Evolutionary conservation across 2,329 filamentous ascomycete species (phyloP), one percentile per base, ranked within the genome.

Genomic region (Alternaria ventricosa): DNA sequence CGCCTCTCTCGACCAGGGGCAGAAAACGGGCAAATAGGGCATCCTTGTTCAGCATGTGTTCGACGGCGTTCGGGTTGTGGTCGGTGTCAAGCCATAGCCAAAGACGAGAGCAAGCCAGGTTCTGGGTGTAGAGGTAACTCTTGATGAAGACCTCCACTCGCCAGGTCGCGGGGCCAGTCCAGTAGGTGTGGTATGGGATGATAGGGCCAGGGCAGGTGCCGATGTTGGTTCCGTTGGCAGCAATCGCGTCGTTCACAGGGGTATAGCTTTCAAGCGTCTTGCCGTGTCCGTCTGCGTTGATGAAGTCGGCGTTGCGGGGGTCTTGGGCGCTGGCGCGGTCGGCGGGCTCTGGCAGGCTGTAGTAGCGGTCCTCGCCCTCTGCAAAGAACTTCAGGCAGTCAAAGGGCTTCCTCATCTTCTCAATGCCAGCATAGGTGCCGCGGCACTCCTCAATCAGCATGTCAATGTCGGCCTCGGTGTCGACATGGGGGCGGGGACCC

Each of bases 91-190:
- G 78, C 86, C 86, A 87, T 5, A 87, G 71, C 76, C 81, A 85
- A 7, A 87, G 77, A 30, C 84, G 80, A 30, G 83, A 85, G 70
- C 86, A 87, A 10, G 86, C 83, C 25, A 87, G 74, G 63, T 87
- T 87, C 64, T 87, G 86, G 1, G 85, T 87, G 71, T 87, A 84
- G 1, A 87, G 81, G 69, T 87, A 86, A 58, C 83, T 84, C 77
- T 87, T 87, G 78, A 87, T 78, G 67, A 87, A 87, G 28, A 85
- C 78, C 67, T 87, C 86, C 45, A 87, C 84, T 46, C 86, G 79
- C 86, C 86, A 87, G 4, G 85, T 87, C 4, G 85, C 85, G 9
- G 85, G 83, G 4, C 86, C 86, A 8, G 85, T 86, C 86, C 86
- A 87, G 80, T 87, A 87, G 27, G 84, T 82, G 67, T 87, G 86